These are phyloP conservation scores for Pseudogymnoascus sp. DNA, from an alignment of 2,329 filamentous ascomycete species.

Conservation along the genomic window DNA sequence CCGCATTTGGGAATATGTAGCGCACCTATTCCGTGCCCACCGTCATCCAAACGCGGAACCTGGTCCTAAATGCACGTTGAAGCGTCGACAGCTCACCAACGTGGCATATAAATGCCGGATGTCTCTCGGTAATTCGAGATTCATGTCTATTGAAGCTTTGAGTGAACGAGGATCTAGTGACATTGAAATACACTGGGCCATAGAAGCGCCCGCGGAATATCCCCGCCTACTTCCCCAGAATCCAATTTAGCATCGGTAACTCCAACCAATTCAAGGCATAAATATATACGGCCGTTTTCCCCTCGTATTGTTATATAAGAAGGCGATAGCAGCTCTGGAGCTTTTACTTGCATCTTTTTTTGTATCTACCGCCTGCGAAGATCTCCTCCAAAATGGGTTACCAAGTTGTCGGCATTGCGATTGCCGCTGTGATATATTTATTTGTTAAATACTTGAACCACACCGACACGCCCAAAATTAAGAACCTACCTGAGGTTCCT, in stretches of 20 bases:
- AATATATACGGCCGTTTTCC: not conserved
- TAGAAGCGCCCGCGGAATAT: not conserved
- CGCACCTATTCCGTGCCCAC: not conserved
- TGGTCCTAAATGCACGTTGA: not conserved
- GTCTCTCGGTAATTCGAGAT: not conserved
- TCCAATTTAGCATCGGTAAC: not conserved
- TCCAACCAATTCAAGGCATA: not conserved
- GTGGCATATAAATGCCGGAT: not conserved
- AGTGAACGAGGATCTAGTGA: not conserved
- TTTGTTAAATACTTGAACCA: conserved; percentile 31
- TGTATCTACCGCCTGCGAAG: not conserved
- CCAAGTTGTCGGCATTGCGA: conserved; percentile 20
- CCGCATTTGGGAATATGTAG: not conserved
- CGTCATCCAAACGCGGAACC: conserved; percentile 6
- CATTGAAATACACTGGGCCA: not conserved
- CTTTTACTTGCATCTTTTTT: not conserved
- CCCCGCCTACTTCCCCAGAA: not conserved
- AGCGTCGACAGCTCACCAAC: not conserved
- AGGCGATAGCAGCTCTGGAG: not conserved
- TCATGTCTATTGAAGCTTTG: not conserved
- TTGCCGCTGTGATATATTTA: conserved; percentile 24
- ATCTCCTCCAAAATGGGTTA: conserved; percentile 9
- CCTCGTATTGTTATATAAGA: conserved; percentile 3
- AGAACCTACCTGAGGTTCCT: conserved; percentile 54
- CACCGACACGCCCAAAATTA: conserved; percentile 55